phyloP scores from a whole-genome alignment of 139 green algal genomes.

The Yamagishiella unicocca region DNA sequence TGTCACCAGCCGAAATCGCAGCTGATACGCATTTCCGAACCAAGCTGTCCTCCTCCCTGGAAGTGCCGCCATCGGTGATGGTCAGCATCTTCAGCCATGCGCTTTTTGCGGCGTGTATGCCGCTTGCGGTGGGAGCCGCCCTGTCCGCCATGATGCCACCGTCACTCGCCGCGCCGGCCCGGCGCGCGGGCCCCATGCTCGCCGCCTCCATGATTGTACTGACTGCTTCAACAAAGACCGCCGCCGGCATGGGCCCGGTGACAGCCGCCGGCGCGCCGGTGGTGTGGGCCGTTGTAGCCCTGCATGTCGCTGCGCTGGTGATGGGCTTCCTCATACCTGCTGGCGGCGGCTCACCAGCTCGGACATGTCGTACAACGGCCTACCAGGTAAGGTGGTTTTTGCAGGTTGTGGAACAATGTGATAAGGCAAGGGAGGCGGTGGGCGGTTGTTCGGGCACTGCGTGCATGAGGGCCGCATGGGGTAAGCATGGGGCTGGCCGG shows the following conservation, averaged over 20 bases:
- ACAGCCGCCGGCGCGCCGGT: background rate
- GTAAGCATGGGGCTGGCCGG: background rate
- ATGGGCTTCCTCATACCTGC: constrained; percentile 22
- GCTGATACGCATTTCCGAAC: background rate
- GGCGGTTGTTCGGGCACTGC: background rate
- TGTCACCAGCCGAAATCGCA: background rate
- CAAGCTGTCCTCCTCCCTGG: background rate
- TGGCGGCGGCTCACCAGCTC: background rate
- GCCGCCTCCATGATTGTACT: background rate
- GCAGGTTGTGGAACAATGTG: background rate
- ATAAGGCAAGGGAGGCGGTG: background rate
- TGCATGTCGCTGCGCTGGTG: constrained; percentile 7
- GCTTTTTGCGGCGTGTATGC: background rate
- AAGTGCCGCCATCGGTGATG: background rate
- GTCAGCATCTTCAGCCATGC: background rate
- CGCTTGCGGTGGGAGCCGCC: background rate
- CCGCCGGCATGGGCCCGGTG: background rate
- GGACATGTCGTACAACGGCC: constrained; percentile 18
- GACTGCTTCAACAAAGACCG: background rate
- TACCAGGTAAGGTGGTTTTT: background rate
- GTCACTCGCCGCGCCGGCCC: background rate
- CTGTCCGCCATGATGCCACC: background rate
- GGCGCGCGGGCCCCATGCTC: background rate
- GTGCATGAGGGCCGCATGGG: background rate
- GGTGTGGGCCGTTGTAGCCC: background rate